These are phyloP conservation scores for Umbelopsis sp. DNA, from an alignment of 192 early-diverging fungal genomes.

Conservation along the genomic window DNA sequence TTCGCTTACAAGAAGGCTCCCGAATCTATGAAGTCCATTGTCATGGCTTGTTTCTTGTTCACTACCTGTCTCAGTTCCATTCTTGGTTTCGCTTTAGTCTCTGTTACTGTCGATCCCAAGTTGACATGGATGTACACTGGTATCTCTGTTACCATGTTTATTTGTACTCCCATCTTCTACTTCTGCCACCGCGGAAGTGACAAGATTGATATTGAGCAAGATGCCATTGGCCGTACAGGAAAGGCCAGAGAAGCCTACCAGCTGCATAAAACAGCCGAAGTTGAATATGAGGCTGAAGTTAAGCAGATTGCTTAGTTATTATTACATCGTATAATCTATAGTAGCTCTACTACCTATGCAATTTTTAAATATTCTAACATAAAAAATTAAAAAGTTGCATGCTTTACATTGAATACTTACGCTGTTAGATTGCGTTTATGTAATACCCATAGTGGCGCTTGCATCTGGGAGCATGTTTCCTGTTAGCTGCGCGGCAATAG, in stretches of 20 bases:
- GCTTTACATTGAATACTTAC: background rate
- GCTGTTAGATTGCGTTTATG: no score
- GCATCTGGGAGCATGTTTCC: no score
- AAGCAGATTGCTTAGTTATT: slow-evolving; percentile 3
- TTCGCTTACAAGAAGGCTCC: slow-evolving; percentile 70
- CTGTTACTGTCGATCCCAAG: slow-evolving; percentile 57
- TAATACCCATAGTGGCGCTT: no score
- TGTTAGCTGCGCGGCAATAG: no score
- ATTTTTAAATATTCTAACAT: background rate
- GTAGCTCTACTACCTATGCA: background rate
- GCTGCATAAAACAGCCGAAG: background rate
- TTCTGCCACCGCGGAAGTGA: slow-evolving; percentile 58
- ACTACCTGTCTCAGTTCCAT: slow-evolving; percentile 55
- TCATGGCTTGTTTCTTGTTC: slow-evolving; percentile 69
- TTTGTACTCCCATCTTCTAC: slow-evolving; percentile 48
- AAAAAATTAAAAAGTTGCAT: background rate
- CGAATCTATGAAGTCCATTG: slow-evolving; percentile 62
- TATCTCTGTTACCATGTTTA: slow-evolving; percentile 38
- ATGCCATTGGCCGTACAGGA: slow-evolving; percentile 23
- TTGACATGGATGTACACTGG: slow-evolving; percentile 62
- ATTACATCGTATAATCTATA: background rate
- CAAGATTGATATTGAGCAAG: slow-evolving; percentile 33
- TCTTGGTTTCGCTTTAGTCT: slow-evolving; percentile 58
- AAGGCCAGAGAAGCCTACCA: background rate
- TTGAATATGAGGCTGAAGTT: slow-evolving; percentile 19